These are phyloP conservation scores for Pezicula carpinea DNA, from an alignment of 2,329 filamentous ascomycete species.

Conservation along the genomic window DNA sequence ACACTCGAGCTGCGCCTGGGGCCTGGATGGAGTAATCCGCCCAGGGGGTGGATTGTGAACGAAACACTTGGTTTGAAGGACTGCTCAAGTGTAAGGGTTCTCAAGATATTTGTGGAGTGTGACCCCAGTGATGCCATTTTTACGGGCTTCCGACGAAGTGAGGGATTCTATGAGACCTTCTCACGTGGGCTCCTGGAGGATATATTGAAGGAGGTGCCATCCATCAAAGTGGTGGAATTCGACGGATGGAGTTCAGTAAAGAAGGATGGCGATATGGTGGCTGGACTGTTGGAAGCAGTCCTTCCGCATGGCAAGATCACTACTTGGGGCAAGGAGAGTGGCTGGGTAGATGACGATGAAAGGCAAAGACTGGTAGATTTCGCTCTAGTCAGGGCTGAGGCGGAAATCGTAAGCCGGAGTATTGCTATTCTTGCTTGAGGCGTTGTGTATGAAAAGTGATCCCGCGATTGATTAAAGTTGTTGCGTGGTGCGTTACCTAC, in stretches of 20 bases:
- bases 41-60: slow-evolving; percentile 65
- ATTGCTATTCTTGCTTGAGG: not conserved
- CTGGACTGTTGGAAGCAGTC: slow-evolving; percentile 50
- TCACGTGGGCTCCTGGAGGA: slow-evolving; percentile 50
- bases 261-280: slow-evolving; percentile 61
- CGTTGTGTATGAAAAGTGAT: too few species aligned
- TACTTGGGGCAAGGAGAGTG: slow-evolving; percentile 63
- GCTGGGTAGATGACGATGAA: slow-evolving; percentile 54
- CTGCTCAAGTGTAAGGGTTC: slow-evolving; percentile 50
- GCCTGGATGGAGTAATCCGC: slow-evolving; percentile 67
- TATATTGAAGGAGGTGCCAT: slow-evolving; percentile 53
- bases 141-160: slow-evolving; percentile 53
- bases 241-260: slow-evolving; percentile 65
- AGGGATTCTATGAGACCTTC: slow-evolving; percentile 68
- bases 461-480: too few species aligned
- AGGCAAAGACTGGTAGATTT: not conserved
- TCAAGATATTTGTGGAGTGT: slow-evolving; percentile 67
- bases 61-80: slow-evolving; percentile 58
- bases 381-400: not conserved
- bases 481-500: too few species aligned
- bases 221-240: slow-evolving; percentile 57
- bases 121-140: slow-evolving; percentile 67
- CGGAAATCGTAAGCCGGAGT: not conserved
- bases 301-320: slow-evolving; percentile 46
- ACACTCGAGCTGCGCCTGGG: slow-evolving; percentile 67